Base-by-base conservation (phyloP, 768 basidiomycete genomes). In the Trametes elegans region DNA sequence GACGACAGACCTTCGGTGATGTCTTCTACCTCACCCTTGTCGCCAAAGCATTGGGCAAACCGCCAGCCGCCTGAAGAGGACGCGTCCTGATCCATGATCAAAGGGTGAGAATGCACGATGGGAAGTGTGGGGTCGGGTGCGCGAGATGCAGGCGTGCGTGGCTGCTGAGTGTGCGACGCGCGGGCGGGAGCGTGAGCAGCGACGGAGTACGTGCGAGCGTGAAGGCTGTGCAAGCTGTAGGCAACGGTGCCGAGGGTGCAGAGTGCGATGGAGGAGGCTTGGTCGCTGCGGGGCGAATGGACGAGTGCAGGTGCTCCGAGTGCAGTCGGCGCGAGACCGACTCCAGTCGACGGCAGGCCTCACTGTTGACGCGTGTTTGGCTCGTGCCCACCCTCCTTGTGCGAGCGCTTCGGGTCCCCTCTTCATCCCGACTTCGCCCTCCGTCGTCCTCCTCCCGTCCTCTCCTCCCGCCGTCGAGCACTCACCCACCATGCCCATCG, bases 41-140 rank as follows among this genome's bases (percentile, higher is more conserved):
- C 97, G 62, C 97, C 97, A 70, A 99, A 99, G 76, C 97, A 99
- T 69, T 99, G 97, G 49, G 97, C 96, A 76, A 99, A 99, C 66
- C 96, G 87, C 97, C 97, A 99, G 65, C 88, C 88, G 66, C 88
- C 88, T 69, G 88, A 88, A 66, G 85, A 81, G 50, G 82, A 80
- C 73, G 88, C 84, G 75, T 92, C 90, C 72, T 85, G 83, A 72
- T 93, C 90, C 91, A 92, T 89, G 67, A 55, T 70, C 71, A 68
- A 72, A 54, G 55, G 60, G 35, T 52, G 45, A 28, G 54, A 45
- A 55, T 55, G 45, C 43, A 67, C 27, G 59, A 63, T 60, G 61
- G 52, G 48, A 55, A 27, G 54, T 52, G 57, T 23, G 55, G 66
- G 58, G 56, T 47, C 10, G 38, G 2, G 21, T 45, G 28, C 29